phyloP scores from a whole-genome alignment of 106 monocot species.

The Apostasia ramifera region DNA sequence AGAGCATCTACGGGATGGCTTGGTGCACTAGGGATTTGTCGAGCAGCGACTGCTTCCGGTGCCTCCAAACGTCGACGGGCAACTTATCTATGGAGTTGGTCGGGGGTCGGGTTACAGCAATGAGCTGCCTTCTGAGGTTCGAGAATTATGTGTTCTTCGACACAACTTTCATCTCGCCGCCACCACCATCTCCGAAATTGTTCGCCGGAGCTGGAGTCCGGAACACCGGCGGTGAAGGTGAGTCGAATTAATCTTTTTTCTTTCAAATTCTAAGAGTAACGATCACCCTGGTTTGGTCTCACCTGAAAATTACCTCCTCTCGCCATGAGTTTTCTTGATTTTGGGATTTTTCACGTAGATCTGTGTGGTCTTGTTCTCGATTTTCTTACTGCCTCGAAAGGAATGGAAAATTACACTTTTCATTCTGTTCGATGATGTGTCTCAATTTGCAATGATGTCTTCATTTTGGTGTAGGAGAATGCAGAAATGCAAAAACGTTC shows the following conservation, averaged over 20 bases:
- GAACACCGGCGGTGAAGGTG: not conserved
- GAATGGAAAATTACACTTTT: no score
- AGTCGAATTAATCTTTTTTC: not conserved
- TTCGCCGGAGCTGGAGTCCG: not conserved
- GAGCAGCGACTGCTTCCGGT: slow-evolving; percentile 3
- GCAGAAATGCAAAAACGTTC: not conserved
- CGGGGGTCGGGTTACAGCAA: not conserved
- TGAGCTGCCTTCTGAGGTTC: not conserved
- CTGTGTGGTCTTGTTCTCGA: not conserved
- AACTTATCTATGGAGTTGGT: no score
- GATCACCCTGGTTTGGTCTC: no score
- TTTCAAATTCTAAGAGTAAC: no score
- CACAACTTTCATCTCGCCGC: not conserved
- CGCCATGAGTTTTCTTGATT: no score
- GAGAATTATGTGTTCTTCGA: slow-evolving; percentile 3
- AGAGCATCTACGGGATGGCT: slow-evolving; percentile 15
- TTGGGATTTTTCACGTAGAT: no score
- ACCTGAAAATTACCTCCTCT: no score
- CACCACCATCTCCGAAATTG: no score
- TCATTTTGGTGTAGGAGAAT: not conserved
- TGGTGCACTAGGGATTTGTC: slow-evolving; percentile 27
- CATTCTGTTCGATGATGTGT: no score
- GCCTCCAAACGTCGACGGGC: not conserved
- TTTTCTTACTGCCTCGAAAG: no score
- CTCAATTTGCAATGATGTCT: no score